Evolutionary conservation across 352 stramenopile species (phyloP), one percentile per base, ranked within the genome.

Genomic region (Globisporangium iwayamae): DNA sequence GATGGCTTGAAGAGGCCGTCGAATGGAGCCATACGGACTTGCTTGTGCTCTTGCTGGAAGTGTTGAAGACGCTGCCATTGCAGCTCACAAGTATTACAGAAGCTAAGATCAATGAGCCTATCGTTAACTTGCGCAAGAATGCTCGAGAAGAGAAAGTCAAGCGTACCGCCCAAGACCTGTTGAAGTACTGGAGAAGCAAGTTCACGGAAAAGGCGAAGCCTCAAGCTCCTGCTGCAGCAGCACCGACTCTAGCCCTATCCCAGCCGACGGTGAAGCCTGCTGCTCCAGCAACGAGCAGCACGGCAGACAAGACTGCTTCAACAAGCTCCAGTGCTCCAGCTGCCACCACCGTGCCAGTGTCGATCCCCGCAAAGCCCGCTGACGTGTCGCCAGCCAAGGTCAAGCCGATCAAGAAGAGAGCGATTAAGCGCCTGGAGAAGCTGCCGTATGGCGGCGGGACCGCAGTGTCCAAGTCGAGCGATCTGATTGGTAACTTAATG

Each of bases 51-150:
- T 71, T 95, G 51, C 78, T 95, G 68, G 79, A 89, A 69, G 85
- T 93, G 61, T 69, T 95, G 53, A 89, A 93, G 70, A 78, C 76
- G 32, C 69, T 95, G 66, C 84, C 86, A 51, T 74, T 95, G 59
- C 81, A 91, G 75, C 83, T 95, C 70, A 79, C 73, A 71, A 93
- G 84, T 74, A 95, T 95, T 73, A 95, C 86, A 51, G 84, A 93
- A 71, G 86, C 86, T 64, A 75, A 76, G 57, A 95, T 95, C 68
- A 95, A 95, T 77, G 84, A 95, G 67, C 86, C 86, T 47, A 93
- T 95, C 72, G 86, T 95, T 58, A 84, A 91, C 72, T 75, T 95
- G 43, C 81, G 83, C 67, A 95, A 95, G 60, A 84, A 73, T 38
- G 82, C 84, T 50, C 74, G 78, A 25, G 82, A 93, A 68, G 86